Evolutionary conservation across 768 basidiomycete species (phyloP), one percentile per base, ranked within the genome.

Genomic region (Naematelia encephala): DNA sequence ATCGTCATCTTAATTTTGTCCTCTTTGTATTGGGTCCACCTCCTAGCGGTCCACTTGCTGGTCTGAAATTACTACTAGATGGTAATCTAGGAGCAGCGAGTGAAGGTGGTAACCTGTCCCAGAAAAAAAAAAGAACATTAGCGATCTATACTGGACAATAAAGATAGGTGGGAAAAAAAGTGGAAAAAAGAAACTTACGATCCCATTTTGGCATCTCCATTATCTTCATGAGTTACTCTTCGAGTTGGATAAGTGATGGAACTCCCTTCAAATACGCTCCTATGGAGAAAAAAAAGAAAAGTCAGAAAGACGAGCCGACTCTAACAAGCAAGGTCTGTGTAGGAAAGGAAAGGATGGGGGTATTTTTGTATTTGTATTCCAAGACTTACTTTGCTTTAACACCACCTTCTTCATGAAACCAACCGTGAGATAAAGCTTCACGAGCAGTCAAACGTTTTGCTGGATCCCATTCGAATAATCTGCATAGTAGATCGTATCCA

Each of bases 401-500:
- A 45, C 82, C 82, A 8, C 91, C 91, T 5, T 93, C 93, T 72
- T 94, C 91, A 22, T 84, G 82, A 76, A 98, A 99, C 91, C 93
- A 99, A 63, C 83, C 83, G 75, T 97, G 93, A 19, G 80, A 81
- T 1, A 99, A 80, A 0, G 91, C 88, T 60, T 89, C 85, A 63
- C 83, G 82, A 0, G 92, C 91, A 0, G 87, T 91, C 43, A 97
- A 82, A 28, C 96, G 82, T 61, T 82, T 84, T 67, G 89, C 88
- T 0, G 94, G 94, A 77, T 97, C 90, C 78, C 92, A 98, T 10
- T 84, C 83, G 74, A 99, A 94, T 34, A 98, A 81, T 59, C 85
- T 82, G 12, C 83, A 82, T n/a, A 99, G 85, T 55, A 98, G 84
- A 58, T 94, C 89, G 72, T 87, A 87, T 23, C 88, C 90, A 42